Evolutionary conservation across 495 filamentous ascomycete species (phyloP).

Genomic region (Ramalina intermedia): DNA sequence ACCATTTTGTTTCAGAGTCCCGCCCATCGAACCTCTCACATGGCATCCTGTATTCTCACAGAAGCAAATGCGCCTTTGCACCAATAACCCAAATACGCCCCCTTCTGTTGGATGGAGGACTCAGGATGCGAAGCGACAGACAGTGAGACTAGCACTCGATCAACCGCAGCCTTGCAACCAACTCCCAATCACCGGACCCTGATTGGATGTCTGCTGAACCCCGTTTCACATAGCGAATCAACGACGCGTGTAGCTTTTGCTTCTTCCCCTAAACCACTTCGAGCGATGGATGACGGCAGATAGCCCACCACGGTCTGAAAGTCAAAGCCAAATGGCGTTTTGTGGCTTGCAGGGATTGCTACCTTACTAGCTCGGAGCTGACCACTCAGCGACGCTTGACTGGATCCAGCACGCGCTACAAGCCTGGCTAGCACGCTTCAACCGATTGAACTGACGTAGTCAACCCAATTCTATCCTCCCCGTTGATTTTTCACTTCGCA

Average conservation of each 20-base stretch:
- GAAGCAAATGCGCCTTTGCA: no score
- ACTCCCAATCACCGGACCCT: neutral
- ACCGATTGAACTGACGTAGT: no score
- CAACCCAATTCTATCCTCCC: no score
- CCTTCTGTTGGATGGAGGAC: neutral
- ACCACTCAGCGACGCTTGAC: neutral
- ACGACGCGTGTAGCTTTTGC: neutral
- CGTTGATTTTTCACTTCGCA: neutral
- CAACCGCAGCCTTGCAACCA: neutral
- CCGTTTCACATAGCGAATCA: neutral
- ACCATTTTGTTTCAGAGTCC: neutral
- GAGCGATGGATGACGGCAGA: slow-evolving; percentile 6
- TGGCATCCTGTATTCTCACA: neutral
- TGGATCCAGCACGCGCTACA: no score
- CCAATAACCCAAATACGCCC: neutral
- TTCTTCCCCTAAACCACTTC: neutral
- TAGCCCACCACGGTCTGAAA: neutral
- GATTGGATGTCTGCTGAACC: slow-evolving; percentile 2
- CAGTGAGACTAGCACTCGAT: neutral
- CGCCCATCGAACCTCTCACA: neutral
- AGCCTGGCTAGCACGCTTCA: no score
- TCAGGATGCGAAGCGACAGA: no score
- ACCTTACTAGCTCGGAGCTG: slow-evolving; percentile 2
- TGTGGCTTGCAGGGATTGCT: slow-evolving; percentile 7
- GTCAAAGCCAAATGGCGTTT: slow-evolving; percentile 12